phyloP scores from a whole-genome alignment of 2,329 filamentous ascomycete species.

The Colletotrichum abscissum region DNA sequence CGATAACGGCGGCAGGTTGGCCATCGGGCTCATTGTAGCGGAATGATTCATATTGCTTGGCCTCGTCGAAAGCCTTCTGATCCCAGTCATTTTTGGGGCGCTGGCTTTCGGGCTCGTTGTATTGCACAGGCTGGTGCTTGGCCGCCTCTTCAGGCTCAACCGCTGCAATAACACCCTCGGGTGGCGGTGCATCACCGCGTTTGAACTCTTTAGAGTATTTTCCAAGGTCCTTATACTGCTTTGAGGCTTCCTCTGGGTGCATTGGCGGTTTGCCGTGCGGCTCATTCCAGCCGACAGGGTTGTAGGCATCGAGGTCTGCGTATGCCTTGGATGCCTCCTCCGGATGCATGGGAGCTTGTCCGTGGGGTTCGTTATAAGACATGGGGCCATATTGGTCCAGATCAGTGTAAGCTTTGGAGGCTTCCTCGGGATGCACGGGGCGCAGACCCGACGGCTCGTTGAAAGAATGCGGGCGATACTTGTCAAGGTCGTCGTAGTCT shows the following conservation, averaged over 20 bases:
- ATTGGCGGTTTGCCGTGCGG: conserved; percentile 34
- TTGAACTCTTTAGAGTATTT: conserved; percentile 44
- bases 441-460: conserved; percentile 49
- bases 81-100: conserved; percentile 49
- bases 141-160: conserved; percentile 25
- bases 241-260: conserved; percentile 48
- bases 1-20: conserved; percentile 42
- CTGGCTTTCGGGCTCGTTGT: conserved; percentile 34
- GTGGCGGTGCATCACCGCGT: conserved; percentile 37
- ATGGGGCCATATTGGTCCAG: conserved; percentile 49
- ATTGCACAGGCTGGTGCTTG: conserved; percentile 26
- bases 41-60: conserved; percentile 52
- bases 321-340: conserved; percentile 33
- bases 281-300: conserved; percentile 40
- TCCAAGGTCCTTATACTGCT: conserved; percentile 49
- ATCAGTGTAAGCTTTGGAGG: conserved; percentile 52
- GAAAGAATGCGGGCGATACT: conserved; percentile 46
- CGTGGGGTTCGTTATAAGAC: conserved; percentile 38
- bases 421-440: conserved; percentile 46
- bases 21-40: conserved; percentile 49
- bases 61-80: conserved; percentile 47
- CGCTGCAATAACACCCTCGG: conserved; percentile 11
- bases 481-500: conserved; percentile 49
- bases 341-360: conserved; percentile 25
- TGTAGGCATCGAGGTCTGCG: conserved; percentile 35